phyloP scores from a whole-genome alignment of 2,329 filamentous ascomycete genomes.

The Orbilia blumenaviensis region DNA sequence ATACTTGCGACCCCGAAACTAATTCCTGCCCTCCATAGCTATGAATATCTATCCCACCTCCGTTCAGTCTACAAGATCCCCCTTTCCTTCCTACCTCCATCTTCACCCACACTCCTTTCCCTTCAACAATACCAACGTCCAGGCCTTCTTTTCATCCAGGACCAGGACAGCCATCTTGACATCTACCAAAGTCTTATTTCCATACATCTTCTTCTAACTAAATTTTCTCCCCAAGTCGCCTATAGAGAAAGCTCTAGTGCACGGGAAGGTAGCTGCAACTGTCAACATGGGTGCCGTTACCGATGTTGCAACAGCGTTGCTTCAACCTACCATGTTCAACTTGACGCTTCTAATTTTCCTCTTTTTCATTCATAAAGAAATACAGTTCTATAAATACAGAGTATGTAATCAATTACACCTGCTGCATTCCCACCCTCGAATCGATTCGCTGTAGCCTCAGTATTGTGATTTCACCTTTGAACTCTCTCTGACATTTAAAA shows the following conservation, averaged over 20 bases:
- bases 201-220: background rate
- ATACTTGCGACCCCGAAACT: no score
- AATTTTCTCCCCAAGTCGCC: background rate
- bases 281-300: conserved; percentile 29
- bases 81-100: background rate
- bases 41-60: background rate
- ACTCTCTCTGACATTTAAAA: conserved; percentile 1
- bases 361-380: conserved; percentile 31
- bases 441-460: no score
- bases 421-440: background rate
- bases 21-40: background rate
- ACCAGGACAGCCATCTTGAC: background rate
- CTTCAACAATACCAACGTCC: background rate
- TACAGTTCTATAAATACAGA: conserved; percentile 30
- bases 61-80: background rate
- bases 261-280: background rate
- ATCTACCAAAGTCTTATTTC: background rate
- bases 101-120: background rate
- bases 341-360: background rate
- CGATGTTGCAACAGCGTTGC: conserved; percentile 1
- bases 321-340: conserved; percentile 27
- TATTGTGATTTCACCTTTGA: background rate
- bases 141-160: background rate
- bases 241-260: background rate
- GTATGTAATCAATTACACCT: conserved; percentile 5